Percentiles rank a stretch among this genome's conserved stretches.
Conservation (phyloP, 1,284 basidiomycete species). For the Ustanciosporium gigantosporum region DNA sequence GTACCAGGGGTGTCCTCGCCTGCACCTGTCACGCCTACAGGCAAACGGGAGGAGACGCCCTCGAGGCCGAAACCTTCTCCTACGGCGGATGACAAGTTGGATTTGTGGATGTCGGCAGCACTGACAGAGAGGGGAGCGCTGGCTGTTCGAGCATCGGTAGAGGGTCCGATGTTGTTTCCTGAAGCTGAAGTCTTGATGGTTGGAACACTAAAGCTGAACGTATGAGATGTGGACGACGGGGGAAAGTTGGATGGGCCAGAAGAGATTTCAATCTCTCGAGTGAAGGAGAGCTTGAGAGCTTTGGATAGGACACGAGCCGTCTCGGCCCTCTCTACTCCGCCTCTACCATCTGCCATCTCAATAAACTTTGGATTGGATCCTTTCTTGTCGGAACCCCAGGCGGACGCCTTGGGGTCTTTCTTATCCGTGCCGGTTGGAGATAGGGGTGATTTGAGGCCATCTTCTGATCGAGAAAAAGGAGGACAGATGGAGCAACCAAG, state of each 20-base stretch:
- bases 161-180: conserved; percentile 12
- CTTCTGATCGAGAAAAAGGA: conserved; percentile 59
- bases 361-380: conserved; percentile 53
- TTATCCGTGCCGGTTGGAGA: conserved; percentile 12
- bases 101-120: conserved; percentile 40
- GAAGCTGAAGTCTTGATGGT: conserved; percentile 39
- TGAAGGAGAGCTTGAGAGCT: conserved; percentile 72
- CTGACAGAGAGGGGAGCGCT: conserved; percentile 33
- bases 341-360: conserved; percentile 56
- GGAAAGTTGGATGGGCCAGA: conserved; percentile 51
- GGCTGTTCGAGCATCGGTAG: conserved; percentile 31
- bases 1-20: conserved; percentile 42
- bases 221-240: conserved; percentile 79
- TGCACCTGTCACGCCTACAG: conserved; percentile 60
- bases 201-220: conserved; percentile 74
- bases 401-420: conserved; percentile 20
- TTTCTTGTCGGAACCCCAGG: conserved; percentile 45
- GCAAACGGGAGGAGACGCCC: conserved; percentile 75
- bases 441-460: conserved; percentile 8
- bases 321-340: conserved; percentile 48
- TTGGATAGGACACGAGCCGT: conserved; percentile 52
- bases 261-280: conserved; percentile 84
- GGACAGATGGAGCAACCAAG: conserved; percentile 60
- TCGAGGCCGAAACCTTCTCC: conserved; percentile 64
- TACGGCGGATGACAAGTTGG: conserved; percentile 59